These are phyloP conservation scores for Geoglossum cookeanum DNA, from an alignment of 2,329 filamentous ascomycete species.

Conservation along the genomic window DNA sequence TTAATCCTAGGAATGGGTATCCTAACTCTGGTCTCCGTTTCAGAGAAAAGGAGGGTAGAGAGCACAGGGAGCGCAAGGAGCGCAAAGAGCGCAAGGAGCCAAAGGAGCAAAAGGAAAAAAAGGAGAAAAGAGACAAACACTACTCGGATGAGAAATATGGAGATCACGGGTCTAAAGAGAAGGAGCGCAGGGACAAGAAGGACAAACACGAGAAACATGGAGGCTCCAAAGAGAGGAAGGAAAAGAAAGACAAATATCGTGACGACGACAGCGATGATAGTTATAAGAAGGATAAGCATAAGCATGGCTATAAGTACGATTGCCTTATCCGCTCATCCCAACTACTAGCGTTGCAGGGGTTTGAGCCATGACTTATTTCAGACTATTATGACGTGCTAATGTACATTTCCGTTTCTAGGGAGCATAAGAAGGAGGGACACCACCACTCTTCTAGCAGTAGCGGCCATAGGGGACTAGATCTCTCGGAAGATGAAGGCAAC, in stretches of 20 bases:
- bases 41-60: background rate
- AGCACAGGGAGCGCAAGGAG: background rate
- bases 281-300: background rate
- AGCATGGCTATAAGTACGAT: background rate
- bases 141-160: background rate
- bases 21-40: background rate
- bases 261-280: background rate
- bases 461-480: background rate
- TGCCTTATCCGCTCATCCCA: background rate
- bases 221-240: background rate
- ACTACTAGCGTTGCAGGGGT: background rate
- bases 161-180: background rate
- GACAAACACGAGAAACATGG: no score
- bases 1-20: background rate
- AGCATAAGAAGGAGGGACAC: background rate
- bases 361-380: background rate
- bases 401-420: background rate
- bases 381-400: background rate
- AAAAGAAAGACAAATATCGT: background rate
- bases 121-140: background rate
- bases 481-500: background rate
- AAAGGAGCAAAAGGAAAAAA: background rate
- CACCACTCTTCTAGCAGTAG: background rate
- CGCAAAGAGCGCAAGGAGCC: background rate
- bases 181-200: background rate